Base-by-base conservation (phyloP, 2,329 filamentous ascomycete genomes). In the Lasiodiplodia citricola region DNA sequence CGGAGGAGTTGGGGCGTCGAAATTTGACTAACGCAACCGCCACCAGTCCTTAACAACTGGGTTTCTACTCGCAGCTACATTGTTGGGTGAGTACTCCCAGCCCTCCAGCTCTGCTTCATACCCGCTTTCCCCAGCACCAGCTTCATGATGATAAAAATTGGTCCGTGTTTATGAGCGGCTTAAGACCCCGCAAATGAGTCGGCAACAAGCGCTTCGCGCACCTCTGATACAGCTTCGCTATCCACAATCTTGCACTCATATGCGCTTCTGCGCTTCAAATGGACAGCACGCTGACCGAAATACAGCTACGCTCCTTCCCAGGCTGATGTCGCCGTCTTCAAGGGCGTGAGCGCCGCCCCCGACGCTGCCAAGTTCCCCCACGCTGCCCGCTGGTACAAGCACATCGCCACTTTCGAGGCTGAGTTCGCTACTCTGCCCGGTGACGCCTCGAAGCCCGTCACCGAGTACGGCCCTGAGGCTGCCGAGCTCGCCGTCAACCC, bases 371-470 rank as follows among this genome's bases (percentile, higher is more conserved):
- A 97, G 87, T 97, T 92, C 90, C 94, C 95, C 79, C 87, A 97
- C 86, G 94, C 92, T 79, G 93, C 93, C 80, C 92, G 96, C 83
- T 99, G 96, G 96, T 97, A 97, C 90, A 97, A 96, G 90, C 95
- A 99, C 90, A 93, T 97, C 80, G 89, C 92, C 82, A 92, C 92
- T 76, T 97, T 92, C 86, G 91, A 96, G 88, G 87, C 91, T 75
- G 95, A 98, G 84, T 98, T 98, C 87, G 87, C 91, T 78, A 92
- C 90, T 73, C 92, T 99, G 65, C 88, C 93, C 70, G 96, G 96
- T 83, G 95, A 98, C 85, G 89, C 94, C 76, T 91, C 92, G 82
- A 94, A 96, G 87, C 87, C 91, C 74, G 92, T 91, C 87, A 94
- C 92, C 77, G 88, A 91, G 81, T 98, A 98, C 86, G 96, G 96